Percentiles rank a stretch among this genome's conserved stretches.
These are phyloP conservation scores for Tetracladium marchalianum DNA, from an alignment of 495 filamentous ascomycete genomes.

Conservation along the genomic window DNA sequence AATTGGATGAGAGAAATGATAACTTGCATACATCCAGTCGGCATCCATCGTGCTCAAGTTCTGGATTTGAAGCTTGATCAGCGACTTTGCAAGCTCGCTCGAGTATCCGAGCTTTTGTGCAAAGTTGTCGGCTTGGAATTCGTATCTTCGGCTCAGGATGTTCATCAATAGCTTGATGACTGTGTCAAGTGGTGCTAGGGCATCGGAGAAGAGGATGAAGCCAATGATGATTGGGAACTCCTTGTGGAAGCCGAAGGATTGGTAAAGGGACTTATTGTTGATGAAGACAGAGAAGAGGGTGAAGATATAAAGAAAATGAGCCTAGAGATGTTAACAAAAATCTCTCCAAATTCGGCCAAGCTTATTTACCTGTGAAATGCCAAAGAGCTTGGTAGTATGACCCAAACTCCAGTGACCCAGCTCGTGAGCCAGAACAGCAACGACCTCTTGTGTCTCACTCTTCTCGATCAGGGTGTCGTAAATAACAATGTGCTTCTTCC, in stretches of 20 bases:
- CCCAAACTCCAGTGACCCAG: constrained; percentile 94
- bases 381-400: constrained; percentile 88
- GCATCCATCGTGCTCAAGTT: constrained; percentile 98
- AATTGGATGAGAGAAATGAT: constrained; percentile 97
- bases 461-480: constrained; percentile 97
- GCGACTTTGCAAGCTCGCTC: constrained; percentile 69
- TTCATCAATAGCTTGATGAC: constrained; percentile 93
- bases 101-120: constrained; percentile 77
- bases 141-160: constrained; percentile 82
- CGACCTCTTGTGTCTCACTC: constrained; percentile 81
- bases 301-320: constrained; percentile 93
- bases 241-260: constrained; percentile 79
- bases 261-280: constrained; percentile 84
- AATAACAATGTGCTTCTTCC: constrained; percentile 99
- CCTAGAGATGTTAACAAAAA: constrained; percentile 25
- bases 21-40: constrained; percentile 94
- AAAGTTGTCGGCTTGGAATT: constrained; percentile 92
- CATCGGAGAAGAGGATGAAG: constrained; percentile 92
- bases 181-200: constrained; percentile 82
- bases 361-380: constrained; percentile 68
- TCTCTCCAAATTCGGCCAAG: neutral
- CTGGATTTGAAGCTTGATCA: constrained; percentile 97
- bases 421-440: constrained; percentile 90
- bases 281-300: constrained; percentile 93
- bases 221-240: constrained; percentile 90